Evolutionary conservation across 1,284 basidiomycete species (phyloP).

Genomic region (Pterulicium gracile): DNA sequence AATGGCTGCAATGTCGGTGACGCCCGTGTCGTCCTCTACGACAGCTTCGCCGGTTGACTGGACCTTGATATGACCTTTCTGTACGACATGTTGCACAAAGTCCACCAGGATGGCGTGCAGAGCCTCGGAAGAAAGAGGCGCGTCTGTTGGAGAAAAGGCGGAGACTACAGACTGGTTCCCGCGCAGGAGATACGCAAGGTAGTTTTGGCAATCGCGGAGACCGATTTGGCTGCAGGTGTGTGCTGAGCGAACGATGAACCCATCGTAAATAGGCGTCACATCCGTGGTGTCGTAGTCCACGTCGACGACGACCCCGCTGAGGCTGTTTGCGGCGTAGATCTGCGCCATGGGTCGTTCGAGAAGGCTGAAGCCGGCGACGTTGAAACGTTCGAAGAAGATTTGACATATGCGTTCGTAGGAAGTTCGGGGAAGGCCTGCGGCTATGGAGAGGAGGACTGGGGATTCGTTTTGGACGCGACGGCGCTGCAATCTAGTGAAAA

Average conservation of each 20-base stretch:
- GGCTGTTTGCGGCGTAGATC: constrained; percentile 71
- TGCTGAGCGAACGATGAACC: constrained; percentile 51
- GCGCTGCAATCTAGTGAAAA: constrained; percentile 70
- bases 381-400: constrained; percentile 94
- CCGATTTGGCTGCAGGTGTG: constrained; percentile 58
- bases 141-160: constrained; percentile 44
- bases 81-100: neutral
- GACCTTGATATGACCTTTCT: neutral
- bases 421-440: constrained; percentile 60
- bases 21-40: constrained; percentile 70
- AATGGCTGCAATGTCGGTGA: constrained; percentile 77
- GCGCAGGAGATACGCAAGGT: constrained; percentile 64
- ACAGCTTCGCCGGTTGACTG: constrained; percentile 63
- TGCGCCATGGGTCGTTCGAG: constrained; percentile 81
- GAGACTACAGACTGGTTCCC: constrained; percentile 55
- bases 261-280: constrained; percentile 75
- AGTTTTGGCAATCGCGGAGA: constrained; percentile 61
- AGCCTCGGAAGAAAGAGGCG: constrained; percentile 31
- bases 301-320: constrained; percentile 80
- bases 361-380: constrained; percentile 77
- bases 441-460: constrained; percentile 69
- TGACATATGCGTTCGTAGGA: constrained; percentile 72
- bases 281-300: constrained; percentile 72
- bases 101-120: constrained; percentile 41
- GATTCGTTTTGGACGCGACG: constrained; percentile 83